Conservation (phyloP, 2,329 filamentous ascomycete species). For the Chlorencoelia australis region DNA sequence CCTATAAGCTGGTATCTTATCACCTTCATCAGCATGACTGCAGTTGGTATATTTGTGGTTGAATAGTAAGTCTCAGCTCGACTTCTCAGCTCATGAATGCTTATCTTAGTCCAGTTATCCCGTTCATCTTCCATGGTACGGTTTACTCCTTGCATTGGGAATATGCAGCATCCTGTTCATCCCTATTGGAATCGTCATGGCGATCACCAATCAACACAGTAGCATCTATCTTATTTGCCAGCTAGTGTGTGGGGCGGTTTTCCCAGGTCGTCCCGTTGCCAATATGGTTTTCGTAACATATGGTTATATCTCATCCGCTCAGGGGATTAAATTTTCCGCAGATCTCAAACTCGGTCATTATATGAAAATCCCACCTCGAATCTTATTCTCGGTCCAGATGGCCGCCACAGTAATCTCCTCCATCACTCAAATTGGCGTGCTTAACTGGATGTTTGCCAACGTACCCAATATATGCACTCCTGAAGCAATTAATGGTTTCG, state of each 20-base stretch:
- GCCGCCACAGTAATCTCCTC: slow-evolving; percentile 67
- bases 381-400: slow-evolving; percentile 70
- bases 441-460: slow-evolving; percentile 84
- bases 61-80: slow-evolving; percentile 55
- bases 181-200: slow-evolving; percentile 87
- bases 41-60: slow-evolving; percentile 72
- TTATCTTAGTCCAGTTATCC: slow-evolving; percentile 47
- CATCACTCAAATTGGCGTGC: slow-evolving; percentile 69
- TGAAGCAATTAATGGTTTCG: slow-evolving; percentile 76
- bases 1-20: slow-evolving; percentile 72
- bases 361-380: slow-evolving; percentile 77
- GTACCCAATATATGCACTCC: slow-evolving; percentile 70
- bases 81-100: background rate
- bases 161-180: slow-evolving; percentile 79
- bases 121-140: slow-evolving; percentile 78
- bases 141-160: slow-evolving; percentile 64
- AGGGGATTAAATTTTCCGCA: slow-evolving; percentile 81
- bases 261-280: slow-evolving; percentile 75
- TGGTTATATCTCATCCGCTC: slow-evolving; percentile 79
- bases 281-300: slow-evolving; percentile 94
- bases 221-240: slow-evolving; percentile 82
- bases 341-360: slow-evolving; percentile 83
- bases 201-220: slow-evolving; percentile 81
- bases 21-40: slow-evolving; percentile 66
- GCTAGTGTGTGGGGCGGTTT: slow-evolving; percentile 70